Conservation (phyloP, 2,329 filamentous ascomycete species). For the Venturia pyrina region DNA sequence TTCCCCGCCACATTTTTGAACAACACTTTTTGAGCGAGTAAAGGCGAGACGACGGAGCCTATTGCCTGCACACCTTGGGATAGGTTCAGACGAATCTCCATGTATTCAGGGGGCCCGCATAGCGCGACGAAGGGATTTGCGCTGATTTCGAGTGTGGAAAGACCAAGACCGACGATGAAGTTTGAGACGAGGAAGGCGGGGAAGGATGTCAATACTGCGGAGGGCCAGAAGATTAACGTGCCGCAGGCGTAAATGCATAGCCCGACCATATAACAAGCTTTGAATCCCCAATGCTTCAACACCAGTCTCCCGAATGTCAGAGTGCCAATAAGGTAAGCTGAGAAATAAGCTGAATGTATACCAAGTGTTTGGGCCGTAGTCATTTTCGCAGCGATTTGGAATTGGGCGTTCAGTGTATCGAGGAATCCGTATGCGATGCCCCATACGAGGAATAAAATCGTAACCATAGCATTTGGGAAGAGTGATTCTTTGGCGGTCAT, state of each 20-base stretch:
- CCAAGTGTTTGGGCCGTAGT: constrained; percentile 53
- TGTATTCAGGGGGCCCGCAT: constrained; percentile 50
- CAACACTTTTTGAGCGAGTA: constrained; percentile 49
- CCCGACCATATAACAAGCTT: constrained; percentile 50
- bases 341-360: constrained; percentile 61
- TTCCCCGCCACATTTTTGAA: constrained; percentile 30
- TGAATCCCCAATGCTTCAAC: constrained; percentile 51
- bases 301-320: constrained; percentile 53
- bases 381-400: constrained; percentile 54
- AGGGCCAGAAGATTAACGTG: constrained; percentile 53
- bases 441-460: constrained; percentile 79
- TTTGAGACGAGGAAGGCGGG: constrained; percentile 52
- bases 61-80: constrained; percentile 53
- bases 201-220: constrained; percentile 51
- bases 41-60: constrained; percentile 48
- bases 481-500: constrained; percentile 54
- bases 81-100: constrained; percentile 49
- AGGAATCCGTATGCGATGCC: constrained; percentile 83
- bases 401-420: constrained; percentile 66
- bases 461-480: constrained; percentile 64
- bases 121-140: constrained; percentile 54
- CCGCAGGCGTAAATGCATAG: constrained; percentile 54
- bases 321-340: constrained; percentile 60
- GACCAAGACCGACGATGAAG: constrained; percentile 50
- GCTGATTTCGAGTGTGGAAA: constrained; percentile 50